Conservation (phyloP, 371 early-diverging fungal genomes). For the Mucor racemosus region DNA sequence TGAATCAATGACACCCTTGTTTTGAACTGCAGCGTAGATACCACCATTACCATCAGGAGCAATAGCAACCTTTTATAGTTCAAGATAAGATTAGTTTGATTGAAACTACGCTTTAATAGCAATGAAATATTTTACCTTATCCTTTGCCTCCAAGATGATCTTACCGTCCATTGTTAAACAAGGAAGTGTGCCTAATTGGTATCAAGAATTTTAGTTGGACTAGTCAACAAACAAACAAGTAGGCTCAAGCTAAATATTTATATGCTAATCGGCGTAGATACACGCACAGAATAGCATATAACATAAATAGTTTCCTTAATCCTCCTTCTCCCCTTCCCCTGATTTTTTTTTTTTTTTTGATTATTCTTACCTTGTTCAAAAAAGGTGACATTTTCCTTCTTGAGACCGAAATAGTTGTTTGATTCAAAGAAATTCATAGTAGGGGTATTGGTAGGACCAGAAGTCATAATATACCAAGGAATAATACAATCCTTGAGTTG, state of each 20-base stretch:
- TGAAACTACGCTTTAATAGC: slow-evolving; percentile 19
- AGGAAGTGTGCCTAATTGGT: slow-evolving; percentile 73
- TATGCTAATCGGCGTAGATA: slow-evolving; percentile 6
- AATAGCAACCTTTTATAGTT: slow-evolving; percentile 49
- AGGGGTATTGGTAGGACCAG: slow-evolving; percentile 85
- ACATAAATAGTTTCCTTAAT: background rate
- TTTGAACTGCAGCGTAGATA: slow-evolving; percentile 71
- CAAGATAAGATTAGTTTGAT: slow-evolving; percentile 68
- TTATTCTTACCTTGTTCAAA: slow-evolving; percentile 79
- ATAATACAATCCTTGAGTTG: slow-evolving; percentile 53
- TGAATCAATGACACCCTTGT: slow-evolving; percentile 65
- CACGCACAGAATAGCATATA: background rate
- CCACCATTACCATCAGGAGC: slow-evolving; percentile 87
- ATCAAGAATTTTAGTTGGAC: background rate
- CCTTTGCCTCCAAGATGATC: slow-evolving; percentile 84
- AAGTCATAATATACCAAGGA: slow-evolving; percentile 97
- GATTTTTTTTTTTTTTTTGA: background rate
- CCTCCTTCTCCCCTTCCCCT: background rate
- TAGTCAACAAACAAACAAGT: slow-evolving; percentile 16
- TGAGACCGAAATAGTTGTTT: slow-evolving; percentile 82
- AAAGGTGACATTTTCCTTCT: slow-evolving; percentile 80
- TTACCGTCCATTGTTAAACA: slow-evolving; percentile 84
- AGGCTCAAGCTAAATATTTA: slow-evolving; percentile 5
- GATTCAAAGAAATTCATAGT: slow-evolving; percentile 80
- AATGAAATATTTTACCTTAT: slow-evolving; percentile 52